Conservation (phyloP, 306 rosid species). For the Prunus padus region DNA sequence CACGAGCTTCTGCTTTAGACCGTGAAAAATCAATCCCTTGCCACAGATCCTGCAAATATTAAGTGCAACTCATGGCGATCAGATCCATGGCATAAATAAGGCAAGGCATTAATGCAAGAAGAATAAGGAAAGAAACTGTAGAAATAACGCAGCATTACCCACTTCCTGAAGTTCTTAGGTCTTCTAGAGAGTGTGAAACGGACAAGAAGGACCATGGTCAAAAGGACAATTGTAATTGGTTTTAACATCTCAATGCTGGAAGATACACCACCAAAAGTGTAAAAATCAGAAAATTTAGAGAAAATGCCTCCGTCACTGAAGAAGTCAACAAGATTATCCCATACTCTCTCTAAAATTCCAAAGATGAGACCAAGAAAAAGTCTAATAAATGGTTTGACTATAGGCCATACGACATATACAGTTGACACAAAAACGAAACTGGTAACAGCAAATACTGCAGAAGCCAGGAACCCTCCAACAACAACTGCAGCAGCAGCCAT, state of each 20-base stretch:
- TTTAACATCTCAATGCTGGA: constrained; percentile 57
- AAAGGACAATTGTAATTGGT: constrained; percentile 62
- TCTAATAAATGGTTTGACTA: constrained; percentile 69
- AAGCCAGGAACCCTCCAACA: constrained; percentile 80
- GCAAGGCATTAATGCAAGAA: constrained; percentile 9
- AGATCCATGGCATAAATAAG: constrained; percentile 25
- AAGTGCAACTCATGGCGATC: constrained; percentile 27
- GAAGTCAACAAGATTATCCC: constrained; percentile 65
- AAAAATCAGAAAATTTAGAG: constrained; percentile 60
- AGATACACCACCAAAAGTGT: constrained; percentile 71
- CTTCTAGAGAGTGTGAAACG: constrained; percentile 98
- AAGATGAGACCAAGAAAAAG: constrained; percentile 49
- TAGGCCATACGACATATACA: constrained; percentile 73
- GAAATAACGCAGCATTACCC: constrained; percentile 58
- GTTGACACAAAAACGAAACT: constrained; percentile 59
- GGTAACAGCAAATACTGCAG: constrained; percentile 81
- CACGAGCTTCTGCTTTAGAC: constrained; percentile 99
- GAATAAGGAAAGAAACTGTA: constrained; percentile 13
- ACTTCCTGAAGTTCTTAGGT: constrained; percentile 95
- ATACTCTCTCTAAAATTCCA: constrained; percentile 65
- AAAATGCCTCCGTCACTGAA: constrained; percentile 63
- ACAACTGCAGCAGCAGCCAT: constrained; percentile 68
- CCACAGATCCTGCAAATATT: constrained; percentile 80
- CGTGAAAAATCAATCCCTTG: constrained; percentile 98
- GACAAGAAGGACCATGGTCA: constrained; percentile 89